These are phyloP conservation scores for Coleophoma eucalyptorum DNA, from an alignment of 2,329 filamentous ascomycete species.

Conservation along the genomic window DNA sequence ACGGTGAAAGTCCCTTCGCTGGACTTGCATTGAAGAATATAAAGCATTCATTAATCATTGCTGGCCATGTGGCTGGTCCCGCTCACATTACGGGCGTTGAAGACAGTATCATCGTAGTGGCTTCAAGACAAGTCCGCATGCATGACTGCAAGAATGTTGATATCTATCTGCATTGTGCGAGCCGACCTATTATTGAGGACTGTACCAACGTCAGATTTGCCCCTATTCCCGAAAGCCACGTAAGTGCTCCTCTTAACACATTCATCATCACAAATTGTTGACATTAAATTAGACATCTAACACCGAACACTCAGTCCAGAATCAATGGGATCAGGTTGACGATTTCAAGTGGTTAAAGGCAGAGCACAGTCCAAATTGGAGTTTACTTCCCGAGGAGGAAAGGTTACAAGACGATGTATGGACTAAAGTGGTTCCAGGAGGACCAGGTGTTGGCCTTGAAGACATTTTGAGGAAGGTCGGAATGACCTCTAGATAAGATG, in stretches of 20 bases:
- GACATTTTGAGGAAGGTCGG: slow-evolving; percentile 59
- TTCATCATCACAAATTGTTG: slow-evolving; percentile 5
- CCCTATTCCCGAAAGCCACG: slow-evolving; percentile 65
- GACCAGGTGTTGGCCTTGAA: slow-evolving; percentile 55
- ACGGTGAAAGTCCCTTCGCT: slow-evolving; percentile 60
- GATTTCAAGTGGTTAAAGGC: slow-evolving; percentile 97
- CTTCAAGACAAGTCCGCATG: slow-evolving; percentile 85
- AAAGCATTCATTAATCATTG: slow-evolving; percentile 67
- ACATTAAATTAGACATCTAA: slow-evolving; percentile 17
- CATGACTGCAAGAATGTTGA: slow-evolving; percentile 80
- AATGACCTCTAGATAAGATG: slow-evolving; percentile 17
- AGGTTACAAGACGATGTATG: slow-evolving; percentile 62
- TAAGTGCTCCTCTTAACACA: slow-evolving; percentile 37
- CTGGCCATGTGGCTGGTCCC: slow-evolving; percentile 74
- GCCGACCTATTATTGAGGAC: slow-evolving; percentile 91
- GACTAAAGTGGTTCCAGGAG: slow-evolving; percentile 63
- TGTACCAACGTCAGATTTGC: slow-evolving; percentile 77
- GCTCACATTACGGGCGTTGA: slow-evolving; percentile 76
- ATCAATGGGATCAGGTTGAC: slow-evolving; percentile 87
- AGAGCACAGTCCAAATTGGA: slow-evolving; percentile 87
- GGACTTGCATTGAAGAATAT: slow-evolving; percentile 68
- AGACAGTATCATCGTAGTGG: slow-evolving; percentile 73
- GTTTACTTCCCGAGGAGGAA: slow-evolving; percentile 56
- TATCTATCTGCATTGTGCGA: slow-evolving; percentile 77
- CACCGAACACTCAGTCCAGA: slow-evolving; percentile 34